Base-by-base conservation (phyloP, 108 stramenopile species). In the Pelagomonas calceolata region DNA sequence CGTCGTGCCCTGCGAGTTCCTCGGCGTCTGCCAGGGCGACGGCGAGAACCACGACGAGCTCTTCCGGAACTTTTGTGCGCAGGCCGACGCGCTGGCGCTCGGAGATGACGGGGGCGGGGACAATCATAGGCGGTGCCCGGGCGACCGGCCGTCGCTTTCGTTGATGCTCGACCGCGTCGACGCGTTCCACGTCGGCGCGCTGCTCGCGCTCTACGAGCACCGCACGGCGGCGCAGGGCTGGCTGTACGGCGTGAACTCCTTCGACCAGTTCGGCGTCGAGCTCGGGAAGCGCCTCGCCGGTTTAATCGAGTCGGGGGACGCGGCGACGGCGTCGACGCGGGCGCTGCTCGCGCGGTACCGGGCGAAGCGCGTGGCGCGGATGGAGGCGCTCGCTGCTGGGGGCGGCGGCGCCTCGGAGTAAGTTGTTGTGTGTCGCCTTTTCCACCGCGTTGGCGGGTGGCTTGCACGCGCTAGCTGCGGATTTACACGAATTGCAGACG, bases 231-330 rank as follows among this genome's bases (percentile, higher is more conserved):
- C 89, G 29, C 88, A 91, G 77, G 89, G 85, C 39, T 87, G 86
- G 44, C 65, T 91, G 35, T 91, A 88, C 89, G 78, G 76, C 65
- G 71, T 90, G 34, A 88, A 90, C 72, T 76, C 82, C 14, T 89
- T 91, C 65, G 89, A 90, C 84, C 91, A 93, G 78, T 93, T 92
- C 92, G 93, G 93, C 44, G 92, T 95, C 30, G 90, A 95, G 86
- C 91, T 98, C 60, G 97, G 97, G 46, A 96, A 98, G 89, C 89
- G 85, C 66, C 85, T 96, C 64, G 97, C 97, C 7, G 51, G 26
- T 26, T 3, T 1, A 17, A 3, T 60, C 51, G 21, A 1, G 21
- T 1, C 18, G 21, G 51, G 26, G 0, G 21, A 60, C 14, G 21
- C 21, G 0, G 21, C 21, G 51, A 3, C 3, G 51, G 26, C 21